Percentiles rank a stretch among this genome's conserved stretches.
phyloP scores from a whole-genome alignment of 2,329 filamentous ascomycete species.

The Orbilia blumenaviensis region DNA sequence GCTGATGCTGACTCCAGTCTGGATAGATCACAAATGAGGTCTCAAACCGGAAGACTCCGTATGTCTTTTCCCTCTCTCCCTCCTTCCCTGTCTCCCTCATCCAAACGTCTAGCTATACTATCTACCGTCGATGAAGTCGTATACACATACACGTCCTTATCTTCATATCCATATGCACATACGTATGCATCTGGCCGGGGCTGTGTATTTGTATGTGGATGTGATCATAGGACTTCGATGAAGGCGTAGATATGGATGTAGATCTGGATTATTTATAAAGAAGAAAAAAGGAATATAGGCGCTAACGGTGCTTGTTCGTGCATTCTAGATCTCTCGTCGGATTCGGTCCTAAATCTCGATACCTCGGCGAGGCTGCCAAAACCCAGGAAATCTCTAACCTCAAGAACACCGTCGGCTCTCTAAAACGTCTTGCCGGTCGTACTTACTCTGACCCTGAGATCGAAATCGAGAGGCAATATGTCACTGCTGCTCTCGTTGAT shows the following conservation, averaged over 20 bases:
- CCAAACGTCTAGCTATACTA: too few relatives aligned
- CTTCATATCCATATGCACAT: too few relatives aligned
- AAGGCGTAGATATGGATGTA: too few relatives aligned
- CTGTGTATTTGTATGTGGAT: too few relatives aligned
- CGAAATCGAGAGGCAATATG: constrained; percentile 88
- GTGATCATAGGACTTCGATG: too few relatives aligned
- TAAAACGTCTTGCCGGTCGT: constrained; percentile 93
- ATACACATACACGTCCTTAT: too few relatives aligned
- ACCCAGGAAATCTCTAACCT: constrained; percentile 99
- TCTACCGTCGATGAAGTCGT: too few relatives aligned
- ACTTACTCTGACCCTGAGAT: constrained; percentile 89
- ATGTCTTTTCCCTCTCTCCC: constrained; percentile 66
- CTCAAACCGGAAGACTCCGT: constrained; percentile 97
- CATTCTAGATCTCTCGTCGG: constrained; percentile 87
- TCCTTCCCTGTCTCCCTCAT: too few relatives aligned
- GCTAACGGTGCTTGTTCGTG: too few relatives aligned
- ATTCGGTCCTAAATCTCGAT: constrained; percentile 92
- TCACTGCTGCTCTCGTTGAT: constrained; percentile 85
- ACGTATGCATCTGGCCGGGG: too few relatives aligned
- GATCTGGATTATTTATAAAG: too few relatives aligned
- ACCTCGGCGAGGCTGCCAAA: constrained; percentile 94
- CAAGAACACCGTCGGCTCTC: constrained; percentile 94
- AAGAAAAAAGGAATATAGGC: background rate
- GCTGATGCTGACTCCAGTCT: constrained; percentile 55
- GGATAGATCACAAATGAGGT: constrained; percentile 95